Percentiles rank a stretch among this genome's conserved stretches.
These are phyloP conservation scores for Clarireedia hainanense DNA, from an alignment of 2,329 filamentous ascomycete species.

Conservation along the genomic window DNA sequence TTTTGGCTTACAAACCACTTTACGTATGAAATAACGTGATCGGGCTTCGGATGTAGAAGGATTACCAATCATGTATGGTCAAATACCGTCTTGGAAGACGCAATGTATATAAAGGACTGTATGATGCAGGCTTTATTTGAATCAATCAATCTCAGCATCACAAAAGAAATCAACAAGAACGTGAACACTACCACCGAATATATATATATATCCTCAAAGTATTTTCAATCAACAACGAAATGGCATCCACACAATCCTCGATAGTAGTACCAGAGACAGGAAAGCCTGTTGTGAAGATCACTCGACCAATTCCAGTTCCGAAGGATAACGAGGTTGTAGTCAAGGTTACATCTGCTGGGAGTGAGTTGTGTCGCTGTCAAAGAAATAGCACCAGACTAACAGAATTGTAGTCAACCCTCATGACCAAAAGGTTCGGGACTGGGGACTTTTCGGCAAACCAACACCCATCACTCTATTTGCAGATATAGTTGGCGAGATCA, in stretches of 20 bases:
- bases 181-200: too few relatives aligned
- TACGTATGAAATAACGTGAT: too few relatives aligned
- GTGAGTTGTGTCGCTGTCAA: neutral
- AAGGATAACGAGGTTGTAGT: constrained; percentile 31
- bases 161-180: too few relatives aligned
- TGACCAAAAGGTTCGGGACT: constrained; percentile 8
- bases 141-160: neutral
- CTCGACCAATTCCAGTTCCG: constrained; percentile 27
- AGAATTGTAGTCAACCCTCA: neutral
- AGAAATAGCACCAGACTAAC: neutral
- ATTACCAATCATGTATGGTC: too few relatives aligned
- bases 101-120: neutral
- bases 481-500: constrained; percentile 31
- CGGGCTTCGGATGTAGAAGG: too few relatives aligned
- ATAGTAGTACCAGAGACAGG: constrained; percentile 22
- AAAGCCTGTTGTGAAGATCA: constrained; percentile 19
- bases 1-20: too few relatives aligned
- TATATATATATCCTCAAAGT: too few relatives aligned
- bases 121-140: neutral
- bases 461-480: constrained; percentile 29
- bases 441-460: constrained; percentile 30
- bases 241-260: constrained; percentile 21
- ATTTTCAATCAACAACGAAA: neutral
- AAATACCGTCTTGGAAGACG: too few relatives aligned
- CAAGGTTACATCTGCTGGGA: constrained; percentile 30